Base-by-base conservation (phyloP, 2,329 filamentous ascomycete species). In the Phaeosphaeria sp. region DNA sequence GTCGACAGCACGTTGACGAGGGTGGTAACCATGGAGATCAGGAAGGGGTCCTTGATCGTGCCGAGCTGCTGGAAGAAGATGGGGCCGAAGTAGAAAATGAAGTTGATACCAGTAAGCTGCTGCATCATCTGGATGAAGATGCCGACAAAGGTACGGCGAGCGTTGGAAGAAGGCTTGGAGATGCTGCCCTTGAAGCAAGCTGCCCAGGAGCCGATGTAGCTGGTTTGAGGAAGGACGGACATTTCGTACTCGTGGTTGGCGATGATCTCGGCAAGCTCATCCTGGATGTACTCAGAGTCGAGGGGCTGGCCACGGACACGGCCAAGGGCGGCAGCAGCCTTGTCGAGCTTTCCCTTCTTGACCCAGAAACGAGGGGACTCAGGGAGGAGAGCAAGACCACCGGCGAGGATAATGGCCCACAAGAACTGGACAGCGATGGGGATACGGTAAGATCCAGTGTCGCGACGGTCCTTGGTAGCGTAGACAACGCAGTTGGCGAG, bases 241-340 rank as follows among this genome's bases (percentile, higher is more conserved):
- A 89, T 74, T 83, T 97, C 93, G 75, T 95, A 95, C 81, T 92
- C 91, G 79, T 96, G 87, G 84, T 96, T 97, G 83, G 92, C 93
- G 61, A 96, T 86, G 68, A 97, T 94, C 81, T 96, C 92, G 55
- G 90, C 87, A 49, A 96, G 85, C 79, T 96, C 92, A 61, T 86
- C 81, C 80, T 91, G 87, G 77, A 96, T 89, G 79, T 87, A 93
- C 67, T 92, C 87, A 18, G 90, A 93, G 57, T 91, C 87, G 56
- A 81, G 73, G 49, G 89, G 84, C 82, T 96, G 90, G 61, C 90
- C 91, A 77, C 92, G 91, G 46, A 96, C 86, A 61, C 84, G 84
- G 53, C 86, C 79, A 11, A 96, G 86, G n/a, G 87, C 80, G 1
- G 78, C 59, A 59, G 88, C 85, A 47, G 92, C 92, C 59, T 83